These are phyloP conservation scores for Agroathelia rolfsii DNA, from an alignment of 1,284 basidiomycete species.

Conservation along the genomic window DNA sequence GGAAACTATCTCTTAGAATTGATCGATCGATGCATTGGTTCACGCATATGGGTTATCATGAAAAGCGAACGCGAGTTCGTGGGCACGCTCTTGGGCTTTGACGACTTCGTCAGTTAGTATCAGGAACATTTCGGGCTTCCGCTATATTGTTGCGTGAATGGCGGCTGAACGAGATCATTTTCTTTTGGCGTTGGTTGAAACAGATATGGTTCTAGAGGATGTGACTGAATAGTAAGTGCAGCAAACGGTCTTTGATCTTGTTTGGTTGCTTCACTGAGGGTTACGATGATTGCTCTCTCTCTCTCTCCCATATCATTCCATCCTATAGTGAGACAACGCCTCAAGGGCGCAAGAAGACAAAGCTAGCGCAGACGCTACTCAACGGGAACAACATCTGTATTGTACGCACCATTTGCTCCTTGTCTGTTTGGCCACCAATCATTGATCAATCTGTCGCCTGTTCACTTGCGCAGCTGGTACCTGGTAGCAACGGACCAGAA, in stretches of 20 bases:
- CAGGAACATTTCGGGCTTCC: constrained; percentile 7
- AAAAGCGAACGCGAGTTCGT: constrained; percentile 93
- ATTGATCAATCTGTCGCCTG: constrained; percentile 1
- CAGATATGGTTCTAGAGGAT: constrained; percentile 97
- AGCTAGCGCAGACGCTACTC: constrained; percentile 82
- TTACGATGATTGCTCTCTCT: too few species aligned
- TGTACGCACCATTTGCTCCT: constrained; percentile 40
- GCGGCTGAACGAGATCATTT: constrained; percentile 1
- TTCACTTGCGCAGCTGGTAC: constrained; percentile 45
- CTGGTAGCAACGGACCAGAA: constrained; percentile 69
- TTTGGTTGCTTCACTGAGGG: too few species aligned
- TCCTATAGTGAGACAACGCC: constrained; percentile 71
- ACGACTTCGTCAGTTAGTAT: constrained; percentile 98
- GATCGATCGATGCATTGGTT: constrained; percentile 92
- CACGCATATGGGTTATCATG: constrained; percentile 94
- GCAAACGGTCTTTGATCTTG: neutral
- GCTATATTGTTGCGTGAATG: too few species aligned
- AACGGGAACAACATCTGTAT: constrained; percentile 99
- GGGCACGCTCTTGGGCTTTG: constrained; percentile 93
- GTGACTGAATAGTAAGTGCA: constrained; percentile 86
- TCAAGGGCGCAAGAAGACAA: constrained; percentile 74
- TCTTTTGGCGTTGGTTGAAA: constrained; percentile 2
- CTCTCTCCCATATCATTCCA: too few species aligned
- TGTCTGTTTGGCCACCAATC: neutral
- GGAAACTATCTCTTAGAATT: too few species aligned